Conservation (phyloP, 768 basidiomycete species). For the Amanita subjunquillea region DNA sequence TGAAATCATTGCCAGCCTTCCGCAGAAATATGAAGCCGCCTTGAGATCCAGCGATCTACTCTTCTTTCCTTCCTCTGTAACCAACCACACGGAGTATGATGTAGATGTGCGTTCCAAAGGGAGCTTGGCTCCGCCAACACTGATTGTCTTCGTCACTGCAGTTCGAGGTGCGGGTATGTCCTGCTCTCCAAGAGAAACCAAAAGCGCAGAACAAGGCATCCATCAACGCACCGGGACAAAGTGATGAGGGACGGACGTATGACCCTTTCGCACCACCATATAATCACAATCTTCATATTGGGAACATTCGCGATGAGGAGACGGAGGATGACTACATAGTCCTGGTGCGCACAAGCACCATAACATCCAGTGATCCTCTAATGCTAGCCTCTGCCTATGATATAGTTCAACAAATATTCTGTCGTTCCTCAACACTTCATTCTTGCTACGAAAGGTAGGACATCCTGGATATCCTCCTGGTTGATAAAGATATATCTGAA, state of each 20-base stretch:
- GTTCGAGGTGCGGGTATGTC: conserved; percentile 84
- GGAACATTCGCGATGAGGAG: conserved; percentile 59
- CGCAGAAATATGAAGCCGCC: conserved; percentile 48
- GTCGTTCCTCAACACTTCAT: conserved; percentile 81
- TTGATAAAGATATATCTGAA: background rate
- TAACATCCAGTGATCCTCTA: background rate
- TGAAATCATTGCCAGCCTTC: conserved; percentile 47
- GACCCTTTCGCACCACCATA: conserved; percentile 90
- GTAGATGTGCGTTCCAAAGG: conserved; percentile 42
- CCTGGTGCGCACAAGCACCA: conserved; percentile 38
- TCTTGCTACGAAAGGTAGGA: conserved; percentile 71
- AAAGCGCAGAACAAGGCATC: background rate
- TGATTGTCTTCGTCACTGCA: conserved; percentile 17
- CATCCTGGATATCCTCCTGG: background rate
- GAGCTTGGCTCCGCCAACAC: background rate
- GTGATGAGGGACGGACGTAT: conserved; percentile 11
- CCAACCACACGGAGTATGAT: conserved; percentile 48
- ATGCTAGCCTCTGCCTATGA: background rate
- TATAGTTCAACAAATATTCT: conserved; percentile 78
- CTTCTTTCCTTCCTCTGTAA: conserved; percentile 68
- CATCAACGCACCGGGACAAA: background rate
- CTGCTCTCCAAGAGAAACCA: conserved; percentile 77
- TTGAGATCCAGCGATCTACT: conserved; percentile 54
- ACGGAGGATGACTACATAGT: conserved; percentile 50
- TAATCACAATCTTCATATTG: conserved; percentile 61